Base-by-base conservation (phyloP, 1,284 basidiomycete species). In the Boletus sp. region DNA sequence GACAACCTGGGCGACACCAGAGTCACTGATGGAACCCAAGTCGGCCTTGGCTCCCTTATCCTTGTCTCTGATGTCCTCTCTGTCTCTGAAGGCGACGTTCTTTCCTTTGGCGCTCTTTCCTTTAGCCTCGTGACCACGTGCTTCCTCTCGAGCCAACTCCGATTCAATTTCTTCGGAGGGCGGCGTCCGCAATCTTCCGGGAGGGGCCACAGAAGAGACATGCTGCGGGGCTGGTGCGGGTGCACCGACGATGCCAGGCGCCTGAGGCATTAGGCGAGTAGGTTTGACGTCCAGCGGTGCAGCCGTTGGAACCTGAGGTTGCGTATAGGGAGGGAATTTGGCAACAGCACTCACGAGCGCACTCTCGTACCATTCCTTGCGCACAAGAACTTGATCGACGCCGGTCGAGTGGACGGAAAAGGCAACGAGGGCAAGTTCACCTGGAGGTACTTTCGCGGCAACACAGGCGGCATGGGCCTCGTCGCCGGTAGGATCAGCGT, bases 381-480 rank as follows among this genome's bases (percentile, higher is more conserved):
- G 78, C 56, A 91, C 84, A 35, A 89, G 75, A 22, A 91, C 79
- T 61, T 91, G 88, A 62, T 91, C 88, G 17, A 91, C 88, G 22
- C 88, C 88, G 25, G 77, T 80, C 10, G 84, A 82, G 60, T 90
- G 88, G 17, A 91, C 87, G 8, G 84, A 86, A 69, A 90, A 90
- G 25, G 85, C 86, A 8, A 89, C 85, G 39, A 91, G 73, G 16
- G 87, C 87, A 23, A 89, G 70, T 56, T 88, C 84, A 27, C 85
- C 84, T 0, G 82, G 80, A 12, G 77, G 73, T 13, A 88, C 75
- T 59, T 89, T 89, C 3, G 87, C 87, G 4, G 87, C 87, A 20
- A 87, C 73, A 56, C 87, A 89, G 12, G 86, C 86, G 10, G 86
- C 86, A 60, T 82, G 80, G 0, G 87, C 84, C 65, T 89, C 87